These are phyloP conservation scores for Termitomyces sp. DNA, from an alignment of 768 basidiomycete genomes.

Conservation along the genomic window DNA sequence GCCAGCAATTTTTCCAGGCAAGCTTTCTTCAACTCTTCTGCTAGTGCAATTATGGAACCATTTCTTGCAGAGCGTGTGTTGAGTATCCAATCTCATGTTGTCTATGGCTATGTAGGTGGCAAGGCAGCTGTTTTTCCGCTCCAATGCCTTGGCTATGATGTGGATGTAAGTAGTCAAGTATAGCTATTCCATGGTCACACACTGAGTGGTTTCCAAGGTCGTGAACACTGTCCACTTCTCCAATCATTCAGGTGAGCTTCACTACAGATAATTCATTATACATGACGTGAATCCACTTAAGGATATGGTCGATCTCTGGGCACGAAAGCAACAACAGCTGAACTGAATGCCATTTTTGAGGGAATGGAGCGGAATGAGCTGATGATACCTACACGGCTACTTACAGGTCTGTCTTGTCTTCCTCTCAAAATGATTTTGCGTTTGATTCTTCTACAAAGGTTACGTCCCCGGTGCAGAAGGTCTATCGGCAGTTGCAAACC, in stretches of 20 bases:
- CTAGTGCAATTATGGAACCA: slow-evolving; percentile 5
- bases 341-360: slow-evolving; percentile 72
- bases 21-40: background rate
- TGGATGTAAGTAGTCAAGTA: slow-evolving; percentile 63
- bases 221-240: slow-evolving; percentile 94
- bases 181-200: slow-evolving; percentile 8
- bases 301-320: slow-evolving; percentile 85
- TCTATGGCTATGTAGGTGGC: slow-evolving; percentile 89
- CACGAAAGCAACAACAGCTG: slow-evolving; percentile 68
- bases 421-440: background rate
- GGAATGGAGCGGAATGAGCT: slow-evolving; percentile 74
- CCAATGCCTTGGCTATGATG: slow-evolving; percentile 89
- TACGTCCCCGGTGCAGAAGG: slow-evolving; percentile 77
- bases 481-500: slow-evolving; percentile 56
- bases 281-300: slow-evolving; percentile 23
- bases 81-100: slow-evolving; percentile 91
- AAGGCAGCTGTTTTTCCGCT: slow-evolving; percentile 75
- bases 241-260: slow-evolving; percentile 77
- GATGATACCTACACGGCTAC: slow-evolving; percentile 60
- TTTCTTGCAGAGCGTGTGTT: slow-evolving; percentile 52
- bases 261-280: background rate
- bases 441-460: slow-evolving; percentile 34
- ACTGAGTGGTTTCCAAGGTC: slow-evolving; percentile 39
- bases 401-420: slow-evolving; percentile 58
- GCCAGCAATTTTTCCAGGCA: slow-evolving; percentile 11